phyloP scores from a whole-genome alignment of 306 rosid genomes.

The Oxytropis ochrocephala region DNA sequence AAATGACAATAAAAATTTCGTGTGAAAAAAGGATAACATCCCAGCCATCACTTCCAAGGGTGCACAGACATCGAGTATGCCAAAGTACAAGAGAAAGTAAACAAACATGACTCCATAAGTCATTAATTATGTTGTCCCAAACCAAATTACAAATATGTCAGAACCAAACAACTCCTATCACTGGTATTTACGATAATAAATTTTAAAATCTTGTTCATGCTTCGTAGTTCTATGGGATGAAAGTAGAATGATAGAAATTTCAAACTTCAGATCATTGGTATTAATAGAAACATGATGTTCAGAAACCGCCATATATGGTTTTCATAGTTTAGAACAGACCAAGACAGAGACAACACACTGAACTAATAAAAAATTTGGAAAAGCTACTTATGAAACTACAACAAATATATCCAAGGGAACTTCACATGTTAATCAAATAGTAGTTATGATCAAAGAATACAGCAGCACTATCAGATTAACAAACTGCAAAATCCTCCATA shows the following conservation, averaged over 20 bases:
- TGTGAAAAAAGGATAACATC: not conserved
- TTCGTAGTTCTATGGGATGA: too few species aligned
- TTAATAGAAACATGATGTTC: not conserved
- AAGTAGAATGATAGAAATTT: not conserved
- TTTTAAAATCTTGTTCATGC: not conserved
- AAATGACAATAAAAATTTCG: conserved; percentile 1
- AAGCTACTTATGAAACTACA: too few species aligned
- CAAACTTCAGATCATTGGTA: not conserved
- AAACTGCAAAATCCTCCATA: not conserved
- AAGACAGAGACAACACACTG: not conserved
- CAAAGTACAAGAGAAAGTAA: not conserved
- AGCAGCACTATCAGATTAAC: not conserved
- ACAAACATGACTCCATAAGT: not conserved
- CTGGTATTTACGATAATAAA: not conserved
- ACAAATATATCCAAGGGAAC: not conserved
- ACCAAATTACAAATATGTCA: not conserved
- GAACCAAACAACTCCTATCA: not conserved
- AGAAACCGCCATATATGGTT: too few species aligned
- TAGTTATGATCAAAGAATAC: not conserved
- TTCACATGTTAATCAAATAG: not conserved
- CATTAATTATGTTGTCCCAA: not conserved
- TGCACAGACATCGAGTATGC: not conserved
- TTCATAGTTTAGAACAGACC: too few species aligned
- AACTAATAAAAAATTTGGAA: not conserved
- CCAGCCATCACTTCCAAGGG: not conserved